phyloP scores from a whole-genome alignment of 352 stramenopile genomes.

The Poterioochromonas sp. region DNA sequence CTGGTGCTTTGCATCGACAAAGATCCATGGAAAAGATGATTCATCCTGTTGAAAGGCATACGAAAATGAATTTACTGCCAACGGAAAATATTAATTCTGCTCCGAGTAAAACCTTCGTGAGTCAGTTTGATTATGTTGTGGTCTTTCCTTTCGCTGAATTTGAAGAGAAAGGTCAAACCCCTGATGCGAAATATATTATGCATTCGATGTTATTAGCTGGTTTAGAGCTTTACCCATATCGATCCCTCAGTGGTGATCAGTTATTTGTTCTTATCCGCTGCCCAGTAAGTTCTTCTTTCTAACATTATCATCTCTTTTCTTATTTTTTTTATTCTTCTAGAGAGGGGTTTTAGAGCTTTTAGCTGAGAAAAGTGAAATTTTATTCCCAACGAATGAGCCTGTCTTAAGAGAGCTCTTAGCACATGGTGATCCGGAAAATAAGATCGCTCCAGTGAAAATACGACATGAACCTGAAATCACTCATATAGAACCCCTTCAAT shows the following conservation, averaged over 20 bases:
- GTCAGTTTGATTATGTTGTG: constrained; percentile 11
- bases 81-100: too few species aligned
- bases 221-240: neutral
- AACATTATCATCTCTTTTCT: neutral
- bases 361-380: neutral
- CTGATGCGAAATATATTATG: neutral
- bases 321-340: too few species aligned
- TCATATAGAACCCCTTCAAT: neutral
- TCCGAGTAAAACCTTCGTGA: too few species aligned
- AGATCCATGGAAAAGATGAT: too few species aligned
- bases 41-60: too few species aligned
- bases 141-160: neutral
- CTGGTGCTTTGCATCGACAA: too few species aligned
- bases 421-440: neutral
- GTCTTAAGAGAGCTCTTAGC: neutral
- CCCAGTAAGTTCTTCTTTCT: neutral
- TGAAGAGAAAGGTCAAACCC: neutral
- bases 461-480: neutral
- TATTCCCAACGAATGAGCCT: neutral
- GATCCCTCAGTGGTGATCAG: neutral
- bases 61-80: neutral
- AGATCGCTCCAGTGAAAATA: neutral
- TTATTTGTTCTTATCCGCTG: neutral
- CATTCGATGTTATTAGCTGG: neutral
- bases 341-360: constrained; percentile 2